A percentile compares a stretch with the other conserved stretches of the same genome.
phyloP scores from a whole-genome alignment of 257 asterid species.

The Eustoma russellianum region DNA sequence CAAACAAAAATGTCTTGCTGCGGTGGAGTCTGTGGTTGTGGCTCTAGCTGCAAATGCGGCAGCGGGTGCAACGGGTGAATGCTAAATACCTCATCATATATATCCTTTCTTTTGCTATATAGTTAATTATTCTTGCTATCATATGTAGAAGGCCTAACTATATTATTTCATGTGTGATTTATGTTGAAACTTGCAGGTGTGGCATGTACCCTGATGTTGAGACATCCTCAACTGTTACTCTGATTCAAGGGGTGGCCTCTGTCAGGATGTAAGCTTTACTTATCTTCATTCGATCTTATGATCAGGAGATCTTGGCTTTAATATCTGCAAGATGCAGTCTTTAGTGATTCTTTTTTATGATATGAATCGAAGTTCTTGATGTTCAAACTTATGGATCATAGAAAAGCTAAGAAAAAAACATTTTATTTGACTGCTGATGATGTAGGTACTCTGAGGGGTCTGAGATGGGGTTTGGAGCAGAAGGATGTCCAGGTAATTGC shows the following conservation, averaged over 20 bases:
- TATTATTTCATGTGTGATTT: neutral
- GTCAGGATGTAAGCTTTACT: conserved; percentile 15
- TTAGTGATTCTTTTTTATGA: too few relatives aligned
- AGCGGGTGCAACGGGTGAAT: conserved; percentile 51
- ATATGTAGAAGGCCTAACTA: neutral
- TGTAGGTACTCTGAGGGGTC: conserved; percentile 13
- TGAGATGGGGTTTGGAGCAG: conserved; percentile 15
- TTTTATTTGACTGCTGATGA: neutral
- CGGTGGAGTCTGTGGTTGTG: conserved; percentile 64
- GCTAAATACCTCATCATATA: conserved; percentile 2
- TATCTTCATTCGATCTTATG: neutral
- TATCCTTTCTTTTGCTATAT: neutral
- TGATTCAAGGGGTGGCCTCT: conserved; percentile 24
- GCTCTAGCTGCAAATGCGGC: conserved; percentile 63
- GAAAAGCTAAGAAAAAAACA: too few relatives aligned
- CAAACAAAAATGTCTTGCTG: conserved; percentile 50
- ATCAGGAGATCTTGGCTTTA: neutral
- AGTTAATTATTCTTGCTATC: too few relatives aligned
- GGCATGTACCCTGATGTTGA: conserved; percentile 21
- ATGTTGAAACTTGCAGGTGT: conserved; percentile 9
- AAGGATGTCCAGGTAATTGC: conserved; percentile 20
- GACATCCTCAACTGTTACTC: conserved; percentile 2
- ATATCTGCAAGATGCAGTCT: too few relatives aligned
- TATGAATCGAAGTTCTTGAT: too few relatives aligned
- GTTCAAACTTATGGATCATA: too few relatives aligned